phyloP scores from a whole-genome alignment of 345 rosid genomes.

The Salix viminalis region DNA sequence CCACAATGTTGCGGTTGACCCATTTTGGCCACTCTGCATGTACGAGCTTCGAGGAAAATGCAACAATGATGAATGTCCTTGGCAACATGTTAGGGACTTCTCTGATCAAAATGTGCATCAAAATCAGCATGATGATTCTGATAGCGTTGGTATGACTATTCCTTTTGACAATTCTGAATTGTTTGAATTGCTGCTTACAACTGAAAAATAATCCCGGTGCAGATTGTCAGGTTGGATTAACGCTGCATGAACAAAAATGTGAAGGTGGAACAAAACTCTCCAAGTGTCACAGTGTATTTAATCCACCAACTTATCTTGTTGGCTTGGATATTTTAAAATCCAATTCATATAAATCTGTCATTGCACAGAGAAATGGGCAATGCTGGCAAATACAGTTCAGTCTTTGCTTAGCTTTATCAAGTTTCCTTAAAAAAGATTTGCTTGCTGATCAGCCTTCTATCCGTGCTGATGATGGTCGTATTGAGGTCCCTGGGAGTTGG shows the following conservation, averaged over 20 bases:
- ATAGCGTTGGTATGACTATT: slow-evolving; percentile 36
- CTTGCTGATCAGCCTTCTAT: slow-evolving; percentile 42
- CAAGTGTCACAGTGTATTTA: slow-evolving; percentile 26
- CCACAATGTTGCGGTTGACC: slow-evolving; percentile 53
- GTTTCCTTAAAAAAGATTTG: slow-evolving; percentile 43
- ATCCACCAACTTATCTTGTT: slow-evolving; percentile 69
- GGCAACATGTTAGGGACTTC: slow-evolving; percentile 77
- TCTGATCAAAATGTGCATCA: slow-evolving; percentile 31
- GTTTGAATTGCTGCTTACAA: slow-evolving; percentile 9
- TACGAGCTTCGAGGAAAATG: slow-evolving; percentile 96
- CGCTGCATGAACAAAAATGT: slow-evolving; percentile 24
- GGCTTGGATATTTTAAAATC: slow-evolving; percentile 68
- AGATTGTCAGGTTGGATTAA: slow-evolving; percentile 45
- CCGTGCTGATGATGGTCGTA: slow-evolving; percentile 56
- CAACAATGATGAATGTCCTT: slow-evolving; percentile 86
- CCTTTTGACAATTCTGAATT: slow-evolving; percentile 2
- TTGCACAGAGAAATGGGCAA: slow-evolving; percentile 46
- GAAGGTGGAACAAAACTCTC: slow-evolving; percentile 27
- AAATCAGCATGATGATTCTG: slow-evolving; percentile 35
- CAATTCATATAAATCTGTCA: slow-evolving; percentile 43
- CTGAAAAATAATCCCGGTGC: slow-evolving; percentile 29
- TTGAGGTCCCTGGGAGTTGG: slow-evolving; percentile 57
- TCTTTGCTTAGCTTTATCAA: slow-evolving; percentile 55
- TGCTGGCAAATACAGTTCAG: slow-evolving; percentile 75
- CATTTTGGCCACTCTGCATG: slow-evolving; percentile 82